Conservation (phyloP, 2,329 filamentous ascomycete species). For the Penicillium sp. region DNA sequence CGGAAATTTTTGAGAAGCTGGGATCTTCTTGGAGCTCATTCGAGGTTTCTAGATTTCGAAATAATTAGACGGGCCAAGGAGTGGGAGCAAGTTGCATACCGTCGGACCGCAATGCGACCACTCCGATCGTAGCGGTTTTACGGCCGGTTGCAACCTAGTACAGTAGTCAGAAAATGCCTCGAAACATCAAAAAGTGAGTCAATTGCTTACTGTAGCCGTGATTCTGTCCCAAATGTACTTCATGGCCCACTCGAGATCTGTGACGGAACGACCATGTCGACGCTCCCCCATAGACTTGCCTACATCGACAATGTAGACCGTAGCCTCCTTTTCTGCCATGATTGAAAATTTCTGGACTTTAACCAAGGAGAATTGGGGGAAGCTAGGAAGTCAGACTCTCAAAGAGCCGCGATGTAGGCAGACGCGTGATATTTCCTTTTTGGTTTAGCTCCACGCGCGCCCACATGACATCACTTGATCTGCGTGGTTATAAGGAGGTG, state of each 20-base stretch:
- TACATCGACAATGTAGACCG: conserved; percentile 87
- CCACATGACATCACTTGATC: conserved; percentile 45
- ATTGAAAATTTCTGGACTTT: conserved; percentile 3
- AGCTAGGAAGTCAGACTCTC: conserved; percentile 8
- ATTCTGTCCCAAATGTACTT: conserved; percentile 95
- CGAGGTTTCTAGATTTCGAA: conserved; percentile 56
- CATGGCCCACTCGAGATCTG: conserved; percentile 87
- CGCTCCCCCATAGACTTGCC: conserved; percentile 79
- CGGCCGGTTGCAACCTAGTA: conserved; percentile 64
- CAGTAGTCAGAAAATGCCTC: not conserved
- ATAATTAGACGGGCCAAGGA: conserved; percentile 12
- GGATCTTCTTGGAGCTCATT: conserved; percentile 69
- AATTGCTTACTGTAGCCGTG: conserved; percentile 65
- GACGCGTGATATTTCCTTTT: conserved; percentile 49
- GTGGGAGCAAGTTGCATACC: conserved; percentile 40
- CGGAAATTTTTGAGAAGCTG: conserved; percentile 78
- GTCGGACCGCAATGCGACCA: conserved; percentile 82
- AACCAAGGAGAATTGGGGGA: conserved; percentile 10
- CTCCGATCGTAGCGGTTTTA: conserved; percentile 75
- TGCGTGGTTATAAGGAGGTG: conserved; percentile 13
- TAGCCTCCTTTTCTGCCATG: conserved; percentile 94
- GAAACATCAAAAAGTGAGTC: not conserved
- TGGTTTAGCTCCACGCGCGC: conserved; percentile 38
- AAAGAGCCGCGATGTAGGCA: conserved; percentile 41
- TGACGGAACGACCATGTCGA: conserved; percentile 70